Evolutionary conservation across 306 rosid species (phyloP).

Genomic region (Carpinus fangiana): DNA sequence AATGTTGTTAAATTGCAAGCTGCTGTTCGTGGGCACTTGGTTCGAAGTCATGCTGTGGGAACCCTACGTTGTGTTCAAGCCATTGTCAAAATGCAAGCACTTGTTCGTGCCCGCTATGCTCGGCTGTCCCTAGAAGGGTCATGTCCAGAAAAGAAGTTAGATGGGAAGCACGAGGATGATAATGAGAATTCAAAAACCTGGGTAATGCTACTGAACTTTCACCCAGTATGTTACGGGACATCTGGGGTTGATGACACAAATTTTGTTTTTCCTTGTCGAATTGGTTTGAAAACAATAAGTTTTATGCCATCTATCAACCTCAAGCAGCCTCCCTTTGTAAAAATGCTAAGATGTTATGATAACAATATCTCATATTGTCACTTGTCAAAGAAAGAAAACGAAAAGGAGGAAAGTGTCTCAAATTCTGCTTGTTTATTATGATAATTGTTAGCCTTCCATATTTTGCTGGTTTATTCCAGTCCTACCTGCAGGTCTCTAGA

Average conservation of each 20-base stretch:
- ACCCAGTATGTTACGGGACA: neutral
- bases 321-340: neutral
- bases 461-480: neutral
- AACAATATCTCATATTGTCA: neutral
- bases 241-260: neutral
- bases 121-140: constrained; percentile 28
- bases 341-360: neutral
- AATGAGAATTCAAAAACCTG: constrained; percentile 24
- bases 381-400: neutral
- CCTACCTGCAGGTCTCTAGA: neutral
- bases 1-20: constrained; percentile 88
- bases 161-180: constrained; percentile 28
- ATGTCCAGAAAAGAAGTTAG: constrained; percentile 29
- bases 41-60: constrained; percentile 84
- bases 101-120: constrained; percentile 76
- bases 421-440: neutral
- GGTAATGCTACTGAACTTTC: constrained; percentile 46
- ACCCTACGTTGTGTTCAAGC: constrained; percentile 90
- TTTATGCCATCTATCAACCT: neutral
- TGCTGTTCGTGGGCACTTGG: constrained; percentile 91
- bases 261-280: neutral
- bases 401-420: neutral
- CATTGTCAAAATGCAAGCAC: constrained; percentile 78
- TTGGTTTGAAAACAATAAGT: neutral
- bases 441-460: neutral